These are phyloP conservation scores for Poa annua DNA, from an alignment of 176 grass and related monocot genomes.

Conservation along the genomic window DNA sequence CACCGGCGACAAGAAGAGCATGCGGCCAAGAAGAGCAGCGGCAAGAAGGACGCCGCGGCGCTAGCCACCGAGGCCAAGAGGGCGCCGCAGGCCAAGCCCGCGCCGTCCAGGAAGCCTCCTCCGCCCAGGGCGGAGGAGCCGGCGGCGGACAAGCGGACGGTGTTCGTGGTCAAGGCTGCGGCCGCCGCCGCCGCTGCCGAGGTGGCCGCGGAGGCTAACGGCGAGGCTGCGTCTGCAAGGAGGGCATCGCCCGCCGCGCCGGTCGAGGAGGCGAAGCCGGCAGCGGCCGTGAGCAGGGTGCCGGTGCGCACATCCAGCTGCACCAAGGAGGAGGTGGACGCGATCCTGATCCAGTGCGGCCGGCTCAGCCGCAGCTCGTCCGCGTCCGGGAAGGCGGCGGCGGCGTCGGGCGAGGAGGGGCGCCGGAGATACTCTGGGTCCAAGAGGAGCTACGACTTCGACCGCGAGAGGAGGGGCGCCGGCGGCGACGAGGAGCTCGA, in stretches of 20 bases:
- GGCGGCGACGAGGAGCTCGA: constrained; percentile 55
- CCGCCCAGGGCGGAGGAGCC: constrained; percentile 43
- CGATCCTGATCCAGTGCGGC: constrained; percentile 95
- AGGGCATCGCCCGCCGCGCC: neutral
- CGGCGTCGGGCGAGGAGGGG: constrained; percentile 51
- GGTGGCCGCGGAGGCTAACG: neutral
- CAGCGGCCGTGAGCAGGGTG: constrained; percentile 34
- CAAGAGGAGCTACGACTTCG: constrained; percentile 93
- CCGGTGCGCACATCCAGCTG: constrained; percentile 76
- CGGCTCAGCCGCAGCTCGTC: constrained; percentile 92
- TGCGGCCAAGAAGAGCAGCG: constrained; percentile 24
- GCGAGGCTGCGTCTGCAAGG: neutral
- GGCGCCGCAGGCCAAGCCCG: constrained; percentile 16
- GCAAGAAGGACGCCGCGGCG: neutral
- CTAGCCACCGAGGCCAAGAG: constrained; percentile 25
- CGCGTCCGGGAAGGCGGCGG: constrained; percentile 59
- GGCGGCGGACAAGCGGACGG: constrained; percentile 63
- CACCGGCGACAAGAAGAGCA: constrained; percentile 29
- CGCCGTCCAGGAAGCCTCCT: constrained; percentile 24
- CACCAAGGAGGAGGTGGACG: constrained; percentile 89
- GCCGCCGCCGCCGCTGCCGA: constrained; percentile 44
- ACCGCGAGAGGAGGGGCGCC: constrained; percentile 59
- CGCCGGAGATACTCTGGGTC: constrained; percentile 68
- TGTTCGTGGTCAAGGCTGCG: constrained; percentile 67
- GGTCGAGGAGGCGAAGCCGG: constrained; percentile 47